Evolutionary conservation across 768 basidiomycete genomes (phyloP).

Genomic region (Pleurotus salmoneostramineus): DNA sequence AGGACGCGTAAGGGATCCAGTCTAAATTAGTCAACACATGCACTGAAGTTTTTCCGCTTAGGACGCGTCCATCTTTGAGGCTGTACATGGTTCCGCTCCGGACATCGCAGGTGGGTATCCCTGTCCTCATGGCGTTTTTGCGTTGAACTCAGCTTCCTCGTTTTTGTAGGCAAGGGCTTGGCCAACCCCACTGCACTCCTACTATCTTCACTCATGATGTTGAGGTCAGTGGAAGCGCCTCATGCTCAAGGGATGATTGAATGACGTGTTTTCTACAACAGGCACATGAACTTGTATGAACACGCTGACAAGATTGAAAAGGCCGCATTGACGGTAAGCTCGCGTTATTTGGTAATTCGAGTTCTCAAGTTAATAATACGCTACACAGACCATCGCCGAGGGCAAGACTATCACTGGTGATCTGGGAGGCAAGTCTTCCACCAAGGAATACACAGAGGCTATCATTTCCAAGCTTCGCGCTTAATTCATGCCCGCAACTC

Average conservation of each 20-base stretch:
- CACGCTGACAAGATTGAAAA: constrained; percentile 89
- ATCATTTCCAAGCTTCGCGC: constrained; percentile 71
- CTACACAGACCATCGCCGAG: constrained; percentile 86
- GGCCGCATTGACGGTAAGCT: constrained; percentile 80
- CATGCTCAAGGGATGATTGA: constrained; percentile 11
- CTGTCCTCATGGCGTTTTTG: constrained; percentile 7
- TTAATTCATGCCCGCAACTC: constrained; percentile 15
- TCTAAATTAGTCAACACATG: background rate
- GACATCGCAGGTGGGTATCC: constrained; percentile 81
- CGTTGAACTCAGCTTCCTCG: constrained; percentile 3
- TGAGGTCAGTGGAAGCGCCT: constrained; percentile 55
- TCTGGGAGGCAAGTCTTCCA: constrained; percentile 89
- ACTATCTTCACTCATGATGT: constrained; percentile 95
- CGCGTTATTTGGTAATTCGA: background rate
- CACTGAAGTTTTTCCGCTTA: constrained; percentile 25
- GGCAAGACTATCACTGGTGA: constrained; percentile 95
- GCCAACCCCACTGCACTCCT: constrained; percentile 99
- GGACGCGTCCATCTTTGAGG: constrained; percentile 99
- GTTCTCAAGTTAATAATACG: constrained; percentile 8
- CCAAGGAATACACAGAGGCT: constrained; percentile 83
- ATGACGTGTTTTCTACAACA: constrained; percentile 24
- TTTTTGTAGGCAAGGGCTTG: constrained; percentile 68
- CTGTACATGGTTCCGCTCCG: constrained; percentile 99
- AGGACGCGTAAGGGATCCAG: constrained; percentile 61
- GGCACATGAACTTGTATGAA: constrained; percentile 89